A percentile compares a stretch with the other conserved stretches of the same genome.
phyloP scores from a whole-genome alignment of 352 stramenopile species.

The Pythium aquatile region DNA sequence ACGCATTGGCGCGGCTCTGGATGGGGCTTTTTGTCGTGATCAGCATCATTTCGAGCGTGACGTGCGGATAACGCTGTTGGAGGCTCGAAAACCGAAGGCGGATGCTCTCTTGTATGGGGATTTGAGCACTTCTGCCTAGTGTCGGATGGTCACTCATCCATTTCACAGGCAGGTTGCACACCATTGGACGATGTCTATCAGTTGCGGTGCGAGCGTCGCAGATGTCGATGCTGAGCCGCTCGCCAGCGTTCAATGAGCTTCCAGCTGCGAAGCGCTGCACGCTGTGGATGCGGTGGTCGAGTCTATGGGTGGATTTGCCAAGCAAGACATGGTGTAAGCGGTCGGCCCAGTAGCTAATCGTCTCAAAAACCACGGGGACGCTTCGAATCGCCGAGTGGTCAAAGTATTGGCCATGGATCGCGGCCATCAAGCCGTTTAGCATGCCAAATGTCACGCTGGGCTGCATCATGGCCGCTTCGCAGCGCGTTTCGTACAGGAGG shows the following conservation, averaged over 20 bases:
- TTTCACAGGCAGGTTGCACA: neutral
- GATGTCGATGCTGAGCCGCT: neutral
- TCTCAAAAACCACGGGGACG: conserved; percentile 19
- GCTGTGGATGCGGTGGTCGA: conserved; percentile 9
- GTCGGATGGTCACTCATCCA: neutral
- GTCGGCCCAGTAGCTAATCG: conserved; percentile 33
- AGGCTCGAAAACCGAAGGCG: conserved; percentile 5
- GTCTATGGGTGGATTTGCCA: conserved; percentile 1
- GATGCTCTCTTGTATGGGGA: conserved; percentile 11
- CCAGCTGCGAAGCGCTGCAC: neutral
- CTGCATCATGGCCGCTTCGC: conserved; percentile 12
- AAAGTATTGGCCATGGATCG: conserved; percentile 19
- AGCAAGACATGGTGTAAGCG: conserved; percentile 32
- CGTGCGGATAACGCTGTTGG: conserved; percentile 7
- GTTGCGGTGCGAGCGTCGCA: neutral
- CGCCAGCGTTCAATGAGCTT: neutral
- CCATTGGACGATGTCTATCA: neutral
- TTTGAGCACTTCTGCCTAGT: neutral
- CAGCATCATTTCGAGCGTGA: conserved; percentile 12
- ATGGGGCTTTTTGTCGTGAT: conserved; percentile 10
- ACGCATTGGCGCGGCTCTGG: neutral
- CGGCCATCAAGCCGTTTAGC: conserved; percentile 33
- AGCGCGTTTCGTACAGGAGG: conserved; percentile 28
- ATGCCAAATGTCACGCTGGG: conserved; percentile 34
- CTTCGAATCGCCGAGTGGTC: neutral